These are phyloP conservation scores for Saitozyma podzolica DNA, from an alignment of 768 basidiomycete genomes.

Conservation along the genomic window DNA sequence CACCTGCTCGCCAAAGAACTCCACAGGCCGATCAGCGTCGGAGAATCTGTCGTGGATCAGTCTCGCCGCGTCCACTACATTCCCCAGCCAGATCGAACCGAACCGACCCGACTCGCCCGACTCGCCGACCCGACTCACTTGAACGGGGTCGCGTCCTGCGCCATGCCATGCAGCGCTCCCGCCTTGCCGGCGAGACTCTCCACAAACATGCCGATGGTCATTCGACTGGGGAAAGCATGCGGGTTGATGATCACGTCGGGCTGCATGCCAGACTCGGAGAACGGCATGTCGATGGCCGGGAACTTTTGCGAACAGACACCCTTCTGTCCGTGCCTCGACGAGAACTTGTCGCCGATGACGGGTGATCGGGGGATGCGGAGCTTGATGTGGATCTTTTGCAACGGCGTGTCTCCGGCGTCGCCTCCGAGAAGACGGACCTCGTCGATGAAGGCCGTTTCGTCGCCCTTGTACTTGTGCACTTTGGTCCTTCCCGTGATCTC, in stretches of 20 bases:
- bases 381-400: slow-evolving; percentile 90
- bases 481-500: slow-evolving; percentile 78
- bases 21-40: slow-evolving; percentile 93
- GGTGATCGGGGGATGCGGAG: slow-evolving; percentile 90
- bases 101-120: slow-evolving; percentile 48
- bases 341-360: slow-evolving; percentile 99
- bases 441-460: slow-evolving; percentile 85
- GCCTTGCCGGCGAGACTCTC: slow-evolving; percentile 99
- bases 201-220: slow-evolving; percentile 99
- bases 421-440: slow-evolving; percentile 86
- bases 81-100: slow-evolving; percentile 4
- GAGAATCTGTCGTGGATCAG: slow-evolving; percentile 65
- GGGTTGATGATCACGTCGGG: slow-evolving; percentile 99
- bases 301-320: slow-evolving; percentile 99
- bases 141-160: slow-evolving; percentile 98
- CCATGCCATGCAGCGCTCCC: slow-evolving; percentile 95
- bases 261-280: slow-evolving; percentile 97
- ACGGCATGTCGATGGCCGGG: slow-evolving; percentile 98
- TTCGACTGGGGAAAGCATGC: slow-evolving; percentile 97
- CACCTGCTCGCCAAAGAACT: slow-evolving; percentile 90
- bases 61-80: background rate
- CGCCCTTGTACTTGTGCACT: slow-evolving; percentile 93
- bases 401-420: slow-evolving; percentile 81
- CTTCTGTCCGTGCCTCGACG: slow-evolving; percentile 97
- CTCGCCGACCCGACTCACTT: slow-evolving; percentile 61